phyloP scores from a whole-genome alignment of 169 alveolate species.

The Theileria sp. region DNA sequence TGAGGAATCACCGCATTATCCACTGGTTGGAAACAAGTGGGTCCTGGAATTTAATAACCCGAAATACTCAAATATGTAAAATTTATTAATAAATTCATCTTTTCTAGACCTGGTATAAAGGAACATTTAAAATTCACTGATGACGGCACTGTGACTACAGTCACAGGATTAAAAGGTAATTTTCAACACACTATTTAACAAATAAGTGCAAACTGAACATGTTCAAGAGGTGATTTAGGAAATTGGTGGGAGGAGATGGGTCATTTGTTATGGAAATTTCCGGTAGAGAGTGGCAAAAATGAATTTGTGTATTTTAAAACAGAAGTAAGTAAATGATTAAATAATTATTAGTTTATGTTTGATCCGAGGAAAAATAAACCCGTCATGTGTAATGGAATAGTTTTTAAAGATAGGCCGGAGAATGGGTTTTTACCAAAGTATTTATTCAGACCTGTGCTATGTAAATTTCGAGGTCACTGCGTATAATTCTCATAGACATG shows the following conservation, averaged over 20 bases:
- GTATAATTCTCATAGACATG: not conserved
- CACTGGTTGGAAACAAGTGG: conserved; percentile 59
- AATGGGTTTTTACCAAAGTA: conserved; percentile 44
- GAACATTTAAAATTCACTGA: conserved; percentile 50
- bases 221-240: conserved; percentile 16
- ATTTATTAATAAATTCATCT: no score
- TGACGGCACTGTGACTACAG: conserved; percentile 44
- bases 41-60: conserved; percentile 10
- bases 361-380: conserved; percentile 42
- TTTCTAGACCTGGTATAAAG: conserved; percentile 22
- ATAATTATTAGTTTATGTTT: conserved; percentile 34
- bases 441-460: conserved; percentile 56
- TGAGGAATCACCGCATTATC: conserved; percentile 40
- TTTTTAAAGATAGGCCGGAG: conserved; percentile 49
- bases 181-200: not conserved
- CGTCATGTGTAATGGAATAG: conserved; percentile 58
- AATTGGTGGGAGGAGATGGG: conserved; percentile 62
- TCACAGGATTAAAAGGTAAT: conserved; percentile 46
- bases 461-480: conserved; percentile 46
- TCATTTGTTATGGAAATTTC: conserved; percentile 51
- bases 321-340: conserved; percentile 31
- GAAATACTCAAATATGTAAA: conserved; percentile 30
- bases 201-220: no score
- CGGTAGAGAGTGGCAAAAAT: conserved; percentile 14
- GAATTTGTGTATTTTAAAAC: conserved; percentile 50